Evolutionary conservation across 805 yeast genomes (phyloP).

Genomic region (Sugiyamaella smithiae): DNA sequence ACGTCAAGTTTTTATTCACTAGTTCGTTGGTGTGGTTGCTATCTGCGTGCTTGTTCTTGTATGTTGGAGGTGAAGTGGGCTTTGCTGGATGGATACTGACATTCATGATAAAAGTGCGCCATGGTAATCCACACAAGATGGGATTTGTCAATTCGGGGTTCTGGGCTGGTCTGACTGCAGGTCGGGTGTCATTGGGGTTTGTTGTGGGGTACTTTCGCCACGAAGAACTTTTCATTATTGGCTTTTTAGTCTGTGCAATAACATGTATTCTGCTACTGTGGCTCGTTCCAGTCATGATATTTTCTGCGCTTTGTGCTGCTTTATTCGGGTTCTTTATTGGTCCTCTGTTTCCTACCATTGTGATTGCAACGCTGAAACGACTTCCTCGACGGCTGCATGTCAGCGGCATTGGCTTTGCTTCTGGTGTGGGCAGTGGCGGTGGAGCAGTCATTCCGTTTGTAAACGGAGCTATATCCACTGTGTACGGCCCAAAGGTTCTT

Average conservation of each 20-base stretch:
- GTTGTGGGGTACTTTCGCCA: conserved; percentile 32
- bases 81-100: conserved; percentile 71
- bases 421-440: conserved; percentile 81
- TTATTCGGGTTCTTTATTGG: conserved; percentile 61
- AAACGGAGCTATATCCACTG: conserved; percentile 49
- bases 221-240: conserved; percentile 23
- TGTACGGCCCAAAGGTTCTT: conserved; percentile 26
- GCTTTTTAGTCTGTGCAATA: conserved; percentile 38
- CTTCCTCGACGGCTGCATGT: conserved; percentile 61
- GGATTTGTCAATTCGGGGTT: conserved; percentile 67
- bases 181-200: conserved; percentile 50
- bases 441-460: conserved; percentile 69
- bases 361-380: conserved; percentile 58
- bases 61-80: conserved; percentile 68
- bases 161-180: conserved; percentile 69
- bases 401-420: conserved; percentile 66
- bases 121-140: conserved; percentile 45
- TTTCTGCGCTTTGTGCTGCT: conserved; percentile 46
- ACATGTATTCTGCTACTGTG: conserved; percentile 44
- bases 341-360: conserved; percentile 70
- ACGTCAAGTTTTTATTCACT: neutral
- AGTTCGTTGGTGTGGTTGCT: conserved; percentile 38
- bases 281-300: conserved; percentile 46
- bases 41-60: conserved; percentile 54
- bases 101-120: conserved; percentile 53